Conservation (phyloP, 768 basidiomycete genomes). For the Xanthoconium stramineum region DNA sequence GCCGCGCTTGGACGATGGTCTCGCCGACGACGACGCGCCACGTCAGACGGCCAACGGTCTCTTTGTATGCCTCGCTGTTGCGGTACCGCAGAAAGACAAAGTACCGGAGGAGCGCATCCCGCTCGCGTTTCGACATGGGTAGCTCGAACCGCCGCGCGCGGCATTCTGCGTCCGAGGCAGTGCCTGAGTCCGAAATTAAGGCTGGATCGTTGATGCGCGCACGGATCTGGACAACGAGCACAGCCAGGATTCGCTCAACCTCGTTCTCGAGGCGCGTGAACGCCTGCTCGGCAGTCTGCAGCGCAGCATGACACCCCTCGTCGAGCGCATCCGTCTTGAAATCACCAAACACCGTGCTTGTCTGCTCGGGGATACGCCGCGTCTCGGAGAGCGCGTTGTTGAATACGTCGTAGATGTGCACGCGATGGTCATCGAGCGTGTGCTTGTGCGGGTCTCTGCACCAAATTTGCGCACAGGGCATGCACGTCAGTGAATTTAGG, state of each 20-base stretch:
- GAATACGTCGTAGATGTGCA: conserved; percentile 54
- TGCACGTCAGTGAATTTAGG: not conserved
- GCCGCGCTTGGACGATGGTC: conserved; percentile 15
- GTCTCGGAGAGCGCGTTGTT: conserved; percentile 48
- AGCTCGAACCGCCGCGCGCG: conserved; percentile 17
- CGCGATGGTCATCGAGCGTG: conserved; percentile 34
- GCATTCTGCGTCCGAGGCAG: not conserved
- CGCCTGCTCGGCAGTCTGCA: conserved; percentile 41
- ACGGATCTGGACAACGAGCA: conserved; percentile 32
- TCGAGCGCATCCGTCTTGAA: conserved; percentile 34
- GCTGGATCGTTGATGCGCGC: not conserved
- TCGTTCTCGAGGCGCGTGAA: conserved; percentile 43
- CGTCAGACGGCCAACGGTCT: conserved; percentile 34
- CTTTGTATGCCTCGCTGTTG: conserved; percentile 46
- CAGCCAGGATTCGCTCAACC: conserved; percentile 38
- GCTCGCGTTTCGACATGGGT: conserved; percentile 20
- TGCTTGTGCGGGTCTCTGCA: conserved; percentile 28
- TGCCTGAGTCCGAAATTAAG: no score
- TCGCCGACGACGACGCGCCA: conserved; percentile 22
- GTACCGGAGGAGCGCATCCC: conserved; percentile 46
- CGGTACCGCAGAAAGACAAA: conserved; percentile 57
- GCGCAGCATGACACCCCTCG: conserved; percentile 33
- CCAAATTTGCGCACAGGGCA: not conserved
- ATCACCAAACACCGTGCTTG: conserved; percentile 42
- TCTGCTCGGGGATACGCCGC: conserved; percentile 34